phyloP scores from a whole-genome alignment of 768 basidiomycete genomes.

The Suillus ampliporus region DNA sequence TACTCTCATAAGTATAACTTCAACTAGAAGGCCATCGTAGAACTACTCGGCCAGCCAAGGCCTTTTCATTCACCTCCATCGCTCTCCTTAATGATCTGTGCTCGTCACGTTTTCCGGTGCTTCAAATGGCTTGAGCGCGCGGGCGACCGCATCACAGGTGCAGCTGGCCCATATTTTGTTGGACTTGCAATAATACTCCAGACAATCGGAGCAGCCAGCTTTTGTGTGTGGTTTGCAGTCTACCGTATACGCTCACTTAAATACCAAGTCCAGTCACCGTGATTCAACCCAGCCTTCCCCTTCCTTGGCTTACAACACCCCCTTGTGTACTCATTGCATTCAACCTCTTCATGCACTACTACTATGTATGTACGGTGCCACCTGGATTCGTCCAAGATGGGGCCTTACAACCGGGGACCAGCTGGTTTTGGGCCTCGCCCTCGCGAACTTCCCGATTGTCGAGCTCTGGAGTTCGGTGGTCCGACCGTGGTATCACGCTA shows the following conservation, averaged over 20 bases:
- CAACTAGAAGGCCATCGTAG: background rate
- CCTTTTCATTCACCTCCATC: no score
- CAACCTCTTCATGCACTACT: conserved; percentile 86
- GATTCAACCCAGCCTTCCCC: conserved; percentile 68
- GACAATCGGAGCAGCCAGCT: conserved; percentile 68
- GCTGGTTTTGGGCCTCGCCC: conserved; percentile 63
- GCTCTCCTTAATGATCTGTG: conserved; percentile 29
- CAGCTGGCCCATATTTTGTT: conserved; percentile 92
- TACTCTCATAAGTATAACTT: background rate
- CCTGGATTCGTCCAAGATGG: conserved; percentile 83
- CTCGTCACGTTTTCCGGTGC: conserved; percentile 52
- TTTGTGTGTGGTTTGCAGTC: conserved; percentile 64
- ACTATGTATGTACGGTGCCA: conserved; percentile 74
- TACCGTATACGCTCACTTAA: conserved; percentile 3
- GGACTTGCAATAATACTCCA: conserved; percentile 79
- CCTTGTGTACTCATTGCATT: conserved; percentile 74
- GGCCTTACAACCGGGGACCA: conserved; percentile 43
- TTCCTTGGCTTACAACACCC: conserved; percentile 64
- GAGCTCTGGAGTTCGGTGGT: conserved; percentile 55
- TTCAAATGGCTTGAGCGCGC: conserved; percentile 71
- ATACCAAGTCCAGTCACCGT: conserved; percentile 67
- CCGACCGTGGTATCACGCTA: conserved; percentile 49
- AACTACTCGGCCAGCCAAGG: background rate
- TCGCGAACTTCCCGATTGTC: conserved; percentile 18
- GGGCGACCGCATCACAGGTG: conserved; percentile 84